Conservation (phyloP, 441 rosid species). For the Croton laevigatus region DNA sequence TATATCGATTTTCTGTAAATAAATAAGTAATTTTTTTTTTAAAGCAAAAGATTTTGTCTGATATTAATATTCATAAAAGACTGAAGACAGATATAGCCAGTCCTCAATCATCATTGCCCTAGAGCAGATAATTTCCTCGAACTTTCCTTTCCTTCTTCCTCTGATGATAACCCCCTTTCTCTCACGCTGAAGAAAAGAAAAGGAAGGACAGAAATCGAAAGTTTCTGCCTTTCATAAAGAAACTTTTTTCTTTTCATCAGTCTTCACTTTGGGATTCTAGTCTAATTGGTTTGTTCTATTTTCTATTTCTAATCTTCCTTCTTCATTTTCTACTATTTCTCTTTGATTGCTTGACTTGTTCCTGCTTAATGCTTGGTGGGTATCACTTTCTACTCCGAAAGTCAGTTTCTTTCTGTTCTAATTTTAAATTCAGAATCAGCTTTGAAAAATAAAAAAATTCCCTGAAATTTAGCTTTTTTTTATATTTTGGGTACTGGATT, state of each 20-base stretch:
- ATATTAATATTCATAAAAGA: constrained; percentile 4
- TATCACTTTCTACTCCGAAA: not conserved
- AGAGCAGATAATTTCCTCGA: constrained; percentile 33
- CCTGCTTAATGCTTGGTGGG: not conserved
- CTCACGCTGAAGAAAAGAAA: too few relatives aligned
- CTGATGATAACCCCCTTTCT: not conserved
- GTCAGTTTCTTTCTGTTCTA: not conserved
- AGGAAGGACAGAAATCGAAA: too few relatives aligned
- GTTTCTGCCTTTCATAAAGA: not conserved
- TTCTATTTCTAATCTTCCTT: too few relatives aligned
- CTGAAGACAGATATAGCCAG: not conserved
- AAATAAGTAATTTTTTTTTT: too few relatives aligned
- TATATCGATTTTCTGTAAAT: too few relatives aligned
- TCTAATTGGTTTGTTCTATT: constrained; percentile 6
- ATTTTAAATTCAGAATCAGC: not conserved
- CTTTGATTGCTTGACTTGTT: not conserved
- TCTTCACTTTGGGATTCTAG: not conserved
- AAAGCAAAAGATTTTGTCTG: not conserved
- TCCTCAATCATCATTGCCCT: not conserved
- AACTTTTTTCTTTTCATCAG: not conserved
- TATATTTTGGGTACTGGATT: not conserved
- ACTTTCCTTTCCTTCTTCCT: constrained; percentile 32
- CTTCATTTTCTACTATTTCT: not conserved
- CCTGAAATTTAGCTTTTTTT: not conserved
- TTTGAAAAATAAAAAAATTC: not conserved